Evolutionary conservation across 1,284 basidiomycete genomes (phyloP), one percentile per base, ranked within the genome.

Genomic region (Ustilago cynodontis): DNA sequence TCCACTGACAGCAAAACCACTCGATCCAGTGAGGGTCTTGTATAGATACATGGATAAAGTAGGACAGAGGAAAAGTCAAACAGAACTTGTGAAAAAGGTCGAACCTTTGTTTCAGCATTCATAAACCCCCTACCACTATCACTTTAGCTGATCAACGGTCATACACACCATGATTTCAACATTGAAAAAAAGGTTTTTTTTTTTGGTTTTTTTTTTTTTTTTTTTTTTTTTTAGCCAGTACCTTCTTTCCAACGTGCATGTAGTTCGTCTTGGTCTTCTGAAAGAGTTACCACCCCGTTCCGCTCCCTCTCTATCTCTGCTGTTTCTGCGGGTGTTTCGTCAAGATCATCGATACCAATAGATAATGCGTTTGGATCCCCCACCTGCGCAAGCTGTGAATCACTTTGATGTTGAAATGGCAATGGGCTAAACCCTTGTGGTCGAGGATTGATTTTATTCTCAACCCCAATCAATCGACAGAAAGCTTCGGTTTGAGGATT

Each of bases 401-500:
- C 10, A 11, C 43, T 24, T n/a, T 49, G 24, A 8, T 16, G 26
- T 26, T 33, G 16, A 14, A 33, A n/a, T 2, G 39, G 43, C 22
- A 22, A 31, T 2, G 10, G 29, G 4, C 3, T 10, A 13, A 53
- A 53, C 5, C n/a, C 26, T 0, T 39, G 54, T 18, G 54, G 60
- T 39, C 50, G 35, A 37, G 60, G 67, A 33, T 78, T 78, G 64
- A 78, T 74, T 54, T 63, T 60, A 86, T 97, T 95, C 73, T 90
- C 89, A 33, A 99, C 89, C 3, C 90, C 89, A 29, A 98, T 84
- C 88, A 97, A 90, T 28, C 87, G 86, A 80, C 93, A 94, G 77
- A 98, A 92, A 1, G 94, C 92, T 62, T 91, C 91, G 0, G 95
- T 99, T 83, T 98, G 96, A 10, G 93, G 93, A 82, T 97, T 98